These are phyloP conservation scores for Butyriboletus loyo DNA, from an alignment of 768 basidiomycete species.

Conservation along the genomic window DNA sequence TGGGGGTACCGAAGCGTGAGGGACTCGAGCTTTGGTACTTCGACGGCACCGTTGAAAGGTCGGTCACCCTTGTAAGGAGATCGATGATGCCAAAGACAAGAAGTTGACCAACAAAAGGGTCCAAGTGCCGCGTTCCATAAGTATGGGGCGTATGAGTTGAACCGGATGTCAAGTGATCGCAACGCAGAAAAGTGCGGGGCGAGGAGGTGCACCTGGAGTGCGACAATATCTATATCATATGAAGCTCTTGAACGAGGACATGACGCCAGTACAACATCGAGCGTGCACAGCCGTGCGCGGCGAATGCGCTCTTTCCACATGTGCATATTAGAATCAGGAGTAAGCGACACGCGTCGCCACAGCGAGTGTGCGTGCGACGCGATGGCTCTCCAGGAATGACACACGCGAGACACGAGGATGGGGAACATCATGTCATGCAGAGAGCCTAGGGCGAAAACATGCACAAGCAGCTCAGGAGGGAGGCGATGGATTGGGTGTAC, in stretches of 20 bases:
- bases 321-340: constrained; percentile 37
- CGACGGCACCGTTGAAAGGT: constrained; percentile 22
- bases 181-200: constrained; percentile 47
- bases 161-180: constrained; percentile 60
- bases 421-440: constrained; percentile 57
- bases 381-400: constrained; percentile 59
- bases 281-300: constrained; percentile 57
- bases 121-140: constrained; percentile 69
- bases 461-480: constrained; percentile 61
- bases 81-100: constrained; percentile 24
- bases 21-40: constrained; percentile 48
- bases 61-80: constrained; percentile 7
- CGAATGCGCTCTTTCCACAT: constrained; percentile 65
- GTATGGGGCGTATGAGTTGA: constrained; percentile 55
- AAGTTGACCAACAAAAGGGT: constrained; percentile 41
- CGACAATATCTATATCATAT: constrained; percentile 42
- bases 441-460: constrained; percentile 61
- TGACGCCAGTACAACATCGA: constrained; percentile 59
- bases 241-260: constrained; percentile 9
- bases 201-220: constrained; percentile 60
- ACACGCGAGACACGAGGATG: constrained; percentile 65
- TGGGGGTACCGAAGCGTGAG: constrained; percentile 55
- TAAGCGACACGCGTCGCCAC: constrained; percentile 60
- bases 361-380: constrained; percentile 58
- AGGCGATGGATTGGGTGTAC: constrained; percentile 54